These are phyloP conservation scores for Ophiostoma populinum DNA, from an alignment of 2,329 filamentous ascomycete species.

Conservation along the genomic window DNA sequence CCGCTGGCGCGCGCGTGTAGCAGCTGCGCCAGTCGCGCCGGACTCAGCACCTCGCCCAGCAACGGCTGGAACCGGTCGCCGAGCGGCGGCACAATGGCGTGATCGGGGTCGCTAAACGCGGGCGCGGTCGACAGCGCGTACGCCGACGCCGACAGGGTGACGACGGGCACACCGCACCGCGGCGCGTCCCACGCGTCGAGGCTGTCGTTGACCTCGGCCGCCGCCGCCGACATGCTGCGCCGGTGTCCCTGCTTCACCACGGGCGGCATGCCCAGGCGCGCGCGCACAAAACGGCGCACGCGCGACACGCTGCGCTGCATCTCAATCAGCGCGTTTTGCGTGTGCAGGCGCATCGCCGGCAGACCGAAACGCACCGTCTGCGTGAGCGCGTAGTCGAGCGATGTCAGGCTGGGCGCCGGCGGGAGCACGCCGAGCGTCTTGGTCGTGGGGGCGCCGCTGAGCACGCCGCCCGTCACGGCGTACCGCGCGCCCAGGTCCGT, in stretches of 20 bases:
- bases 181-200: neutral
- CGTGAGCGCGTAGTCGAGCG: slow-evolving; percentile 23
- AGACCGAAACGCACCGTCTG: slow-evolving; percentile 21
- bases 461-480: slow-evolving; percentile 15
- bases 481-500: slow-evolving; percentile 24
- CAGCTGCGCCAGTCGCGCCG: slow-evolving; percentile 20
- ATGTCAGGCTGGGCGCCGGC: slow-evolving; percentile 7
- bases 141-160: slow-evolving; percentile 23
- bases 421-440: neutral
- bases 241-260: neutral
- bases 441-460: too few species aligned
- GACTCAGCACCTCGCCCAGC: slow-evolving; percentile 20
- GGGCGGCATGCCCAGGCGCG: slow-evolving; percentile 2
- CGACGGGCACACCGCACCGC: slow-evolving; percentile 16
- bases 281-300: neutral
- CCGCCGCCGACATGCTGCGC: neutral
- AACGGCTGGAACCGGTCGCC: slow-evolving; percentile 24
- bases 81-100: slow-evolving; percentile 14
- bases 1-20: slow-evolving; percentile 22
- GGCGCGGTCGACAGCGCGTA: slow-evolving; percentile 18
- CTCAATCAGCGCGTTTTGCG: slow-evolving; percentile 6
- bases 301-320: slow-evolving; percentile 6
- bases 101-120: neutral
- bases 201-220: neutral
- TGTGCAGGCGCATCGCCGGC: slow-evolving; percentile 16